Conservation (phyloP, 2,329 filamentous ascomycete genomes). For the Sporothrix variecibatus region DNA sequence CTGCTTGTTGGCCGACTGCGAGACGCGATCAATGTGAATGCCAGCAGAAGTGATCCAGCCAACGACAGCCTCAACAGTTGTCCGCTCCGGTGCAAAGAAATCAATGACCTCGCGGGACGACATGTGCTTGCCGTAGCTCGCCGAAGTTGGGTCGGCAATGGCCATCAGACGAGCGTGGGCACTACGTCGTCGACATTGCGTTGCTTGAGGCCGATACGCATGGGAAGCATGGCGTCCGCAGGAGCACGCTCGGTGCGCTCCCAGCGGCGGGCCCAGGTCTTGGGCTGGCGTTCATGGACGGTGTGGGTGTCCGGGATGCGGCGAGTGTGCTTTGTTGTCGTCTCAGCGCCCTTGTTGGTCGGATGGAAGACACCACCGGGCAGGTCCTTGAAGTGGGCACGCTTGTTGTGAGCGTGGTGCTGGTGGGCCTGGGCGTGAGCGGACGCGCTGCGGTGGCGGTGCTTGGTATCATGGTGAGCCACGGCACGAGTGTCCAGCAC, state of each 20-base stretch:
- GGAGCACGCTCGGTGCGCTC: slow-evolving; percentile 34
- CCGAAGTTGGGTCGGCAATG: slow-evolving; percentile 36
- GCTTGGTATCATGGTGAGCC: slow-evolving; percentile 2
- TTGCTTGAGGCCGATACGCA: slow-evolving; percentile 34
- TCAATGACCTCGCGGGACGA: slow-evolving; percentile 41
- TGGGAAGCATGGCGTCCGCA: slow-evolving; percentile 32
- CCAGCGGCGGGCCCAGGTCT: slow-evolving; percentile 35
- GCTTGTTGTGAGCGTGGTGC: neutral
- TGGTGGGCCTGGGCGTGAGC: neutral
- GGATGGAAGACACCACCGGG: slow-evolving; percentile 15
- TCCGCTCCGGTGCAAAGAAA: slow-evolving; percentile 41
- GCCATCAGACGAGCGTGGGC: slow-evolving; percentile 38
- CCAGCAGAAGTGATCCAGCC: slow-evolving; percentile 40
- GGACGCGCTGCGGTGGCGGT: neutral
- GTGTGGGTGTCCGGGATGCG: slow-evolving; percentile 34
- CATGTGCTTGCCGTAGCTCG: slow-evolving; percentile 44
- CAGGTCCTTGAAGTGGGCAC: slow-evolving; percentile 2
- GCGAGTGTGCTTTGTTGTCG: neutral
- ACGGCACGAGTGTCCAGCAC: slow-evolving; percentile 13
- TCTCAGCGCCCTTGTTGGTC: neutral
- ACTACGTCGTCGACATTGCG: slow-evolving; percentile 35
- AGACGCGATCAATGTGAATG: slow-evolving; percentile 33
- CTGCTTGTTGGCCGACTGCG: slow-evolving; percentile 33
- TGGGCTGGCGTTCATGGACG: slow-evolving; percentile 39
- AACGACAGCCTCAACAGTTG: slow-evolving; percentile 39